A percentile compares a stretch with the other conserved stretches of the same genome.
These are phyloP conservation scores for Candida chauliodis DNA, from an alignment of 805 yeast species.

Conservation along the genomic window DNA sequence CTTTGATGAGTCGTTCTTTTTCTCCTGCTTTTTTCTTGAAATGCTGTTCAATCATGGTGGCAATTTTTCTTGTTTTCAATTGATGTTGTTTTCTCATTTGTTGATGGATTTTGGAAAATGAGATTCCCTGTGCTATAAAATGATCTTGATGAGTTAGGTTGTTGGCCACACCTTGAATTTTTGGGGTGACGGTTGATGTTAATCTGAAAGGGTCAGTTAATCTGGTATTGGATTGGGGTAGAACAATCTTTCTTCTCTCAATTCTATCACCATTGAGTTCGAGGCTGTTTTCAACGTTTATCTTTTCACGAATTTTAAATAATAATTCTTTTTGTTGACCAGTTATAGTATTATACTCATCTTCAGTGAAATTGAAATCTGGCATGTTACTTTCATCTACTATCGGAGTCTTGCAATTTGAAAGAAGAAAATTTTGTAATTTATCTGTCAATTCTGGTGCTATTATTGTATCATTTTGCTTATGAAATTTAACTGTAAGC, in stretches of 20 bases:
- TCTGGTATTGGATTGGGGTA: conserved; percentile 42
- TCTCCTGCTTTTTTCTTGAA: conserved; percentile 86
- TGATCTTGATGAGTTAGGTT: conserved; percentile 65
- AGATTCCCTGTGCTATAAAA: conserved; percentile 69
- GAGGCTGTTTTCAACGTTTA: conserved; percentile 30
- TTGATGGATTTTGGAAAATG: conserved; percentile 65
- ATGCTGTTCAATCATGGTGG: conserved; percentile 81
- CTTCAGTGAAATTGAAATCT: conserved; percentile 33
- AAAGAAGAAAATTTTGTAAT: conserved; percentile 23
- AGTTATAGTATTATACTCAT: conserved; percentile 60
- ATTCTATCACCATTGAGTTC: conserved; percentile 47
- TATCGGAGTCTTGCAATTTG: conserved; percentile 31
- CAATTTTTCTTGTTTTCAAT: conserved; percentile 65
- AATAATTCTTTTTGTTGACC: conserved; percentile 49
- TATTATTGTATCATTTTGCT: conserved; percentile 11
- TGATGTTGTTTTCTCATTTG: conserved; percentile 63
- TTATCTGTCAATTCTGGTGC: conserved; percentile 27
- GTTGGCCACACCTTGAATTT: conserved; percentile 40
- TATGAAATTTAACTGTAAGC: conserved; percentile 18
- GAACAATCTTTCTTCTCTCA: conserved; percentile 42
- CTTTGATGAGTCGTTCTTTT: conserved; percentile 74
- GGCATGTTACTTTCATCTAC: conserved; percentile 31
- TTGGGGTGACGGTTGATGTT: conserved; percentile 38
- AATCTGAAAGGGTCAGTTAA: conserved; percentile 45
- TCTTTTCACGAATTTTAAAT: conserved; percentile 43